phyloP scores from a whole-genome alignment of 192 early-diverging fungal species.

The Allomyces macrogynus region DNA sequence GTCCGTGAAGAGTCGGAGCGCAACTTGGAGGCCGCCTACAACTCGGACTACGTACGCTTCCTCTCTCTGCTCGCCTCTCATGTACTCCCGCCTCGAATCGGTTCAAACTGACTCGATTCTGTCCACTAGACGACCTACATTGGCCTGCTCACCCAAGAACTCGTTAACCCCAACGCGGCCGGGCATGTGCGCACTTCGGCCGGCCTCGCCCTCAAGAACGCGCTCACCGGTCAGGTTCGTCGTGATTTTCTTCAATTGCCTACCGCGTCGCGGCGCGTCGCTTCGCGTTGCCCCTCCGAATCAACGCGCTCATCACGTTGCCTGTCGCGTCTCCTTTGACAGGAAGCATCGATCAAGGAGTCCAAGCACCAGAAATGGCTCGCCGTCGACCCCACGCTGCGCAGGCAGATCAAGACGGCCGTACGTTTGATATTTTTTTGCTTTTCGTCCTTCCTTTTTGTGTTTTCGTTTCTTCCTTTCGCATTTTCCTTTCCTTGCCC shows the following conservation, averaged over 20 bases:
- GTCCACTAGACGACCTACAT: slow-evolving; percentile 21
- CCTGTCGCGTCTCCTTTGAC: background rate
- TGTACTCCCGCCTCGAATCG: background rate
- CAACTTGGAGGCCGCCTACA: background rate
- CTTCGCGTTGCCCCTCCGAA: background rate
- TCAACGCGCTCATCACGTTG: slow-evolving; percentile 1
- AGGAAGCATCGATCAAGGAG: slow-evolving; percentile 28
- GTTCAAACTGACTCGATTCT: background rate
- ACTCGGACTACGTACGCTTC: slow-evolving; percentile 1
- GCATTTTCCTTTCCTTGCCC: too few species aligned
- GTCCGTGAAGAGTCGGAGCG: background rate
- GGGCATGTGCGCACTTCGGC: slow-evolving; percentile 52
- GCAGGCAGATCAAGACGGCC: slow-evolving; percentile 49
- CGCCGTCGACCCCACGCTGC: slow-evolving; percentile 25
- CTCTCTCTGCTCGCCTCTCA: background rate
- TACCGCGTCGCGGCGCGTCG: background rate
- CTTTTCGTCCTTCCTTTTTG: background rate
- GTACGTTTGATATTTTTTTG: slow-evolving; percentile 2
- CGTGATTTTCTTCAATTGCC: slow-evolving; percentile 2
- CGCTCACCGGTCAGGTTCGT: slow-evolving; percentile 62
- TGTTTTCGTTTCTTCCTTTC: slow-evolving; percentile 1
- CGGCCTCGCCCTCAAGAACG: slow-evolving; percentile 85
- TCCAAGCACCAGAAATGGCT: slow-evolving; percentile 47
- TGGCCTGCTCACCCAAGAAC: slow-evolving; percentile 47
- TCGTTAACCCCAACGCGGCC: slow-evolving; percentile 50